Conservation (phyloP, 1,139 yeast genomes). For the Blastobotrys illinoisensis region DNA sequence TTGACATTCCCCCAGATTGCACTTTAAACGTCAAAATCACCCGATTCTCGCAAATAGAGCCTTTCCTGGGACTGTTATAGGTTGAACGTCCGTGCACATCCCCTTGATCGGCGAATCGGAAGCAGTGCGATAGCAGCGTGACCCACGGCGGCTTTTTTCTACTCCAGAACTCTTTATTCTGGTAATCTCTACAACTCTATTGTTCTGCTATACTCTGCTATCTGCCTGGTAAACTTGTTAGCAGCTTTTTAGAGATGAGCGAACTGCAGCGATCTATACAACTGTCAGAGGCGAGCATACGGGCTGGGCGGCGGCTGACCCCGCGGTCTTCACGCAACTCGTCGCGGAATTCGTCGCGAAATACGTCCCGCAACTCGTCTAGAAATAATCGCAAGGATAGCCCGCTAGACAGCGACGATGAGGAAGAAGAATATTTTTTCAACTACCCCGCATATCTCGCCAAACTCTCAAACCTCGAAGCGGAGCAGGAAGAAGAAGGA, state of each 20-base stretch:
- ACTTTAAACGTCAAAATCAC: background rate
- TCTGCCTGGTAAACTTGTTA: too few species aligned
- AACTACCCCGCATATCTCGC: background rate
- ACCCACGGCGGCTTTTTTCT: too few species aligned
- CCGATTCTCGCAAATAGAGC: background rate
- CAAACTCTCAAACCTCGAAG: slow-evolving; percentile 16
- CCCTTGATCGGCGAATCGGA: background rate
- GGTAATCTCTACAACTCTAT: too few species aligned
- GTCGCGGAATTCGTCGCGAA: background rate
- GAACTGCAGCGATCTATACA: background rate
- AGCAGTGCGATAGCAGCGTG: background rate
- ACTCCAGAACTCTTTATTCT: too few species aligned
- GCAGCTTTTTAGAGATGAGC: too few species aligned
- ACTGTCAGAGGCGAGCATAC: background rate
- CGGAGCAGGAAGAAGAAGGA: slow-evolving; percentile 11
- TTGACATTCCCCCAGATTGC: background rate
- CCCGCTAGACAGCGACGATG: background rate
- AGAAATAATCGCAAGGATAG: background rate
- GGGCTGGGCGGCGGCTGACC: background rate
- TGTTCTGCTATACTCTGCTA: too few species aligned
- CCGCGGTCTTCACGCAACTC: background rate
- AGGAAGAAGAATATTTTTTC: background rate
- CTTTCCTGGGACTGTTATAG: background rate
- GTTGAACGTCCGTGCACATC: background rate
- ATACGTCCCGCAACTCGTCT: background rate